Conservation (phyloP, 495 filamentous ascomycete species). For the Lasiosphaeris hirsuta region DNA sequence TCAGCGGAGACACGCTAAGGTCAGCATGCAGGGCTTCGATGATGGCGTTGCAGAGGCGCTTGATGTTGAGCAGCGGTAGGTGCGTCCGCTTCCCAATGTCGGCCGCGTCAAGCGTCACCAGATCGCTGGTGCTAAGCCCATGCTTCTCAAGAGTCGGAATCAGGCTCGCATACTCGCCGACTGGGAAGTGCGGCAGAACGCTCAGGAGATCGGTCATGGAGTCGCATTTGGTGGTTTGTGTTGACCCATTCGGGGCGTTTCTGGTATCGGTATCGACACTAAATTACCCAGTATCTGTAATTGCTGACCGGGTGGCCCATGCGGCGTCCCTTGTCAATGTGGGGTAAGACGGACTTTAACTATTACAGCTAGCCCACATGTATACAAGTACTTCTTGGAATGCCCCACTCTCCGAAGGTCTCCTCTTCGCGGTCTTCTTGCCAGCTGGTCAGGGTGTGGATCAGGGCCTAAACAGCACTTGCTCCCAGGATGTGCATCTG, state of each 20-base stretch:
- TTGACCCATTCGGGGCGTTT: background rate
- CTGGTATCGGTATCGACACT: background rate
- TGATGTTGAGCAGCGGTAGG: slow-evolving; percentile 74
- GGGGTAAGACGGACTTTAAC: no score
- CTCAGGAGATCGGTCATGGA: slow-evolving; percentile 83
- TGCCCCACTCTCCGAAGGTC: no score
- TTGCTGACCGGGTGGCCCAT: background rate
- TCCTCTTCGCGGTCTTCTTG: no score
- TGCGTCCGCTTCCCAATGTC: slow-evolving; percentile 86
- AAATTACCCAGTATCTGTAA: background rate
- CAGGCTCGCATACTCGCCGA: slow-evolving; percentile 67
- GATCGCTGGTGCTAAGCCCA: slow-evolving; percentile 72
- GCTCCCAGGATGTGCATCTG: no score
- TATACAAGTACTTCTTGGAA: no score
- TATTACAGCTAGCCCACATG: no score
- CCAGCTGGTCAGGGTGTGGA: no score
- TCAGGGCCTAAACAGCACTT: no score
- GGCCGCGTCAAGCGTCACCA: slow-evolving; percentile 76
- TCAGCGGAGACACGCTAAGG: slow-evolving; percentile 44
- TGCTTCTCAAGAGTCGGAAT: slow-evolving; percentile 75
- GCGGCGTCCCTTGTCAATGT: no score
- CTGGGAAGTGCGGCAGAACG: slow-evolving; percentile 74
- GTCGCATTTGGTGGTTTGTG: slow-evolving; percentile 6
- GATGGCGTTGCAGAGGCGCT: slow-evolving; percentile 62
- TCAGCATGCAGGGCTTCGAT: slow-evolving; percentile 62